These are phyloP conservation scores for Phaeoacremonium minimum DNA, from an alignment of 2,329 filamentous ascomycete species.

Conservation along the genomic window DNA sequence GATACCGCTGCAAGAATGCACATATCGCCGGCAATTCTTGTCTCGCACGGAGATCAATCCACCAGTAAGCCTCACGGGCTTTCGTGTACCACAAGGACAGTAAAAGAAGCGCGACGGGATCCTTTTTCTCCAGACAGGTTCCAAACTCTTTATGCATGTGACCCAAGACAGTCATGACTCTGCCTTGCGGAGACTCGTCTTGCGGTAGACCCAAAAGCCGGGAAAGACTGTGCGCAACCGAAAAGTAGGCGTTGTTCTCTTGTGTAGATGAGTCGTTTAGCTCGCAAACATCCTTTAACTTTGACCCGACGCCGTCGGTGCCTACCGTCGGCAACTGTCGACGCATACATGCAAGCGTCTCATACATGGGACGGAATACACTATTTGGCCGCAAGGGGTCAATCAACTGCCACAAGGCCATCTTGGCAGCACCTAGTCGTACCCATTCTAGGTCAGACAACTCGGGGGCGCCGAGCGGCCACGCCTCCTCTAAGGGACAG, in stretches of 20 bases:
- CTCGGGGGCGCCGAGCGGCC: constrained; percentile 21
- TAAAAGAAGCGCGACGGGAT: constrained; percentile 8
- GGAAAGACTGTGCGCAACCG: constrained; percentile 4
- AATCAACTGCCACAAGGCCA: constrained; percentile 26
- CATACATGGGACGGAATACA: constrained; percentile 25
- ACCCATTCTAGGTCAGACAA: constrained; percentile 28
- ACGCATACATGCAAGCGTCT: constrained; percentile 28
- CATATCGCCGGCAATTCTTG: constrained; percentile 9
- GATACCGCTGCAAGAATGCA: constrained; percentile 6
- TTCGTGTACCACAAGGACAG: constrained; percentile 7
- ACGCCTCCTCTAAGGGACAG: constrained; percentile 20
- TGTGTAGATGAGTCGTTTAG: constrained; percentile 9
- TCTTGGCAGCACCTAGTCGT: constrained; percentile 25
- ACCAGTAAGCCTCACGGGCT: constrained; percentile 7
- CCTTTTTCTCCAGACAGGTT: constrained; percentile 1
- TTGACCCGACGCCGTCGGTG: constrained; percentile 13
- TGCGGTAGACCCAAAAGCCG: neutral
- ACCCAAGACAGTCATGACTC: neutral
- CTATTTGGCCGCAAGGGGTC: constrained; percentile 30
- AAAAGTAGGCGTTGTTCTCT: constrained; percentile 7
- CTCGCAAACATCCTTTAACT: constrained; percentile 16
- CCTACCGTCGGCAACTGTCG: constrained; percentile 7
- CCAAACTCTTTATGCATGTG: constrained; percentile 2
- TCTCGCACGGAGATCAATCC: constrained; percentile 9
- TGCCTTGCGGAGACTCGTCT: neutral